Base-by-base conservation (phyloP, 768 basidiomycete species). In the Dendrothele bispora region DNA sequence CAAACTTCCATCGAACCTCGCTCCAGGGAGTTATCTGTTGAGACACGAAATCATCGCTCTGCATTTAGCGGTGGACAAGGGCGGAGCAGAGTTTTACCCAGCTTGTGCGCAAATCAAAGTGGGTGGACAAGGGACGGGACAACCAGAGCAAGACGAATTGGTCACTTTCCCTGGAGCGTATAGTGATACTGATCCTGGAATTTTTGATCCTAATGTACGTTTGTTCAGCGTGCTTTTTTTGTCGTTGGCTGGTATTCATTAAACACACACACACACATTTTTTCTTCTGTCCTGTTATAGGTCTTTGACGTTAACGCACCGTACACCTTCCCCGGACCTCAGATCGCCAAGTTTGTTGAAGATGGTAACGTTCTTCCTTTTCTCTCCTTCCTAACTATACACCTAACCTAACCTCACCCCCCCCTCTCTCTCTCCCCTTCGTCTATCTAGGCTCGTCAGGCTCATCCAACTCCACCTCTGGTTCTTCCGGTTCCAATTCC, bases 61-160 rank as follows among this genome's bases (percentile, higher is more conserved):
- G 11, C 88, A 90, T 57, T 74, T 83, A 38, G 88, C 75, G 3
- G 71, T 59, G 18, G 52, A 55, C 3, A 7, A 58, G 14, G 80
- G 82, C 4, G 85, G 85, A n/a, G 88, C 86, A 1, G 89, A 91
- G 65, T 91, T 91, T 65, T 91, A 91, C 60, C 83, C 86, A 0
- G 78, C 79, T 25, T 91, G 89, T 62, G 71, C 77, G 3, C 77
- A 83, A 64, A 61, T 86, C 53, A 66, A 60, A 30, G 61, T 90
- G 28, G 65, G 72, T 1, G 86, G 87, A 7, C 73, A 67, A 39
- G 74, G 74, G 35, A 73, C 72, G 1, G 82, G 77, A 11, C 61
- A 51, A 2, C 81, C 84, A 3, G 55, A 61, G 0, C 21, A 64
- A 5, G 65, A 57, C 51, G 78, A 83, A 40, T 79, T 80, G 35